Evolutionary conservation across 192 early-diverging fungal species (phyloP), one percentile per base, ranked within the genome.

Genomic region (Coemansia sp.): DNA sequence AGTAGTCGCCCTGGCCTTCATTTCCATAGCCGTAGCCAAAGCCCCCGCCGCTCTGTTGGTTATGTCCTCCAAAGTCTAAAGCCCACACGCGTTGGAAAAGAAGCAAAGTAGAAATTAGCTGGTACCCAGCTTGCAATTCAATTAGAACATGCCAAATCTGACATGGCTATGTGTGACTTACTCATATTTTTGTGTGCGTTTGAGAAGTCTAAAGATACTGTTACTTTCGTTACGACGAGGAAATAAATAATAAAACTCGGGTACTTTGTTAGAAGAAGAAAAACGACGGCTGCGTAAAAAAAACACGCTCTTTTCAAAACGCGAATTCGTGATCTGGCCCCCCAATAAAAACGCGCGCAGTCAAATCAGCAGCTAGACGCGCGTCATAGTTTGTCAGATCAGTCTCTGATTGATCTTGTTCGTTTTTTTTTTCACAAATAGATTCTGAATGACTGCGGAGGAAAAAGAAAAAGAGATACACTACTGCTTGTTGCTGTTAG

Each of bases 11-110:
- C 55, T 77, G 69, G 36, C 67, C 62, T 9, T 66, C 66, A 33
- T 63, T 63, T 35, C 65, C 58, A 59, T 65, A 66, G 19, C 43
- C 43, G 53, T 54, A 70, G 41, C 61, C 54, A 36, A 25, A 61
- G 33, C 38, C 32, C 1, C 20, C 41, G 53, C 55, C 34, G 38
- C 59, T 41, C 14, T 71, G 69, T 49, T 76, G 68, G 56, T 65
- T 65, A 46, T 48, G 63, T 49, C 62, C 65, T 67, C 65, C 66
- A 49, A 66, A 78, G 50, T 41, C 70, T 72, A 75, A 29, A 29
- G 10, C n/a, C 10, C 20, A 22, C 49, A 25, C 20, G 25, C 49
- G 3, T 52, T 8, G 13, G 23, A 25, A 52, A 11, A 20, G n/a
- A 4, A 52, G 17, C 19, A 20, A 48, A 48, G 11, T 4, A 20